A percentile compares a stretch with the other conserved stretches of the same genome.
Evolutionary conservation across 2,329 filamentous ascomycete genomes (phyloP).

Genomic region (Elsinoe fawcettii): DNA sequence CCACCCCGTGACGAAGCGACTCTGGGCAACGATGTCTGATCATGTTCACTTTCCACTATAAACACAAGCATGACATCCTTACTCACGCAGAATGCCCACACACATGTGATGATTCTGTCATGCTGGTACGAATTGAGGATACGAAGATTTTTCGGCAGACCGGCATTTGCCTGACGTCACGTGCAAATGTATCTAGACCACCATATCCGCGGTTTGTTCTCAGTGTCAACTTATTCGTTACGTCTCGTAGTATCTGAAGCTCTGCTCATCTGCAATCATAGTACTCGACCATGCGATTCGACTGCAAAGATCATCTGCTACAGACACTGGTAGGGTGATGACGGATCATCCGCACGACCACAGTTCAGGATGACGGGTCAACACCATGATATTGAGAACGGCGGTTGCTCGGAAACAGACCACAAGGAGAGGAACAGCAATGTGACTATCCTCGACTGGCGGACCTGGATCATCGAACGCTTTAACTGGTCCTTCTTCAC

Average conservation of each 20-base stretch:
- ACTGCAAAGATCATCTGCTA: too few relatives aligned
- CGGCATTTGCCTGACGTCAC: neutral
- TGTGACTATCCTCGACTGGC: neutral
- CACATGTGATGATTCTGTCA: too few relatives aligned
- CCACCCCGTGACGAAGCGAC: too few relatives aligned
- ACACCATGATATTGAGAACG: neutral
- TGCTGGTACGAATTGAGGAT: neutral
- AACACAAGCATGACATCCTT: too few relatives aligned
- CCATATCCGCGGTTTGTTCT: neutral
- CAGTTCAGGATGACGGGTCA: neutral
- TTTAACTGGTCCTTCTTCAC: conserved; percentile 32
- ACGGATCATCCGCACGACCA: neutral
- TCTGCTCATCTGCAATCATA: too few relatives aligned
- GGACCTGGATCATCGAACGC: neutral
- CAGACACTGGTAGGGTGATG: neutral
- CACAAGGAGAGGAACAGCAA: neutral
- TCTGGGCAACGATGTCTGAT: too few relatives aligned
- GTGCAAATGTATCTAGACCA: neutral
- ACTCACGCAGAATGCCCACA: too few relatives aligned
- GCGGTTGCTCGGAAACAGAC: neutral
- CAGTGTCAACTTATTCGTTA: too few relatives aligned
- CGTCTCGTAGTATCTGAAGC: too few relatives aligned
- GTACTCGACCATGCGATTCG: too few relatives aligned
- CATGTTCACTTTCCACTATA: too few relatives aligned
- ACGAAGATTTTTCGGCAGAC: neutral